phyloP scores from a whole-genome alignment of 345 rosid species.

The Nephelium lappaceum region DNA sequence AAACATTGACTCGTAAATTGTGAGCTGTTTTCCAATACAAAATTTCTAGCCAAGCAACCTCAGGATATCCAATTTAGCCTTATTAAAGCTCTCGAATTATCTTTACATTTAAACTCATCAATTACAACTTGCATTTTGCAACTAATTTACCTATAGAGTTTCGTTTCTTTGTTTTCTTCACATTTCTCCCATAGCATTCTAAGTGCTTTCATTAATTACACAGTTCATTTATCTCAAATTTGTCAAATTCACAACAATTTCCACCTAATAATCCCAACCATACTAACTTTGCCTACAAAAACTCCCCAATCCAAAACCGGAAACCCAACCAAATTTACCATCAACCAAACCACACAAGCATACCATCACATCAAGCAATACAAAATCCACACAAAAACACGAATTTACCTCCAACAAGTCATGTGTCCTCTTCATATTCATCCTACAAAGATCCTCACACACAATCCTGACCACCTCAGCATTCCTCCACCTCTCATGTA shows the following conservation, averaged over 20 bases:
- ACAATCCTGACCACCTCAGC: constrained; percentile 77
- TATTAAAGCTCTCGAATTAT: not conserved
- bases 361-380: not conserved
- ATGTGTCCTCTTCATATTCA: constrained; percentile 97
- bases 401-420: constrained; percentile 79
- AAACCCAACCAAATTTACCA: not conserved
- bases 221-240: not conserved
- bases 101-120: not conserved
- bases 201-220: not conserved
- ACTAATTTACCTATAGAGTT: not conserved
- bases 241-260: not conserved
- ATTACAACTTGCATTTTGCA: not conserved
- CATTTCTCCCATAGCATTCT: not conserved
- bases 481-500: constrained; percentile 94
- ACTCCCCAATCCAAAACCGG: not conserved
- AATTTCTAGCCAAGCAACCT: not conserved
- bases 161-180: not conserved
- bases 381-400: not conserved
- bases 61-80: not conserved
- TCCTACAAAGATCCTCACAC: constrained; percentile 77
- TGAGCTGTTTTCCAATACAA: not conserved
- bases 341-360: not conserved
- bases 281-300: not conserved
- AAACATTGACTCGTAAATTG: not conserved
- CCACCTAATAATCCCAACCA: no score